A percentile compares a stretch with the other conserved stretches of the same genome.
Evolutionary conservation across 2,329 filamentous ascomycete species (phyloP).

Genomic region (Ambrosiella xylebori): DNA sequence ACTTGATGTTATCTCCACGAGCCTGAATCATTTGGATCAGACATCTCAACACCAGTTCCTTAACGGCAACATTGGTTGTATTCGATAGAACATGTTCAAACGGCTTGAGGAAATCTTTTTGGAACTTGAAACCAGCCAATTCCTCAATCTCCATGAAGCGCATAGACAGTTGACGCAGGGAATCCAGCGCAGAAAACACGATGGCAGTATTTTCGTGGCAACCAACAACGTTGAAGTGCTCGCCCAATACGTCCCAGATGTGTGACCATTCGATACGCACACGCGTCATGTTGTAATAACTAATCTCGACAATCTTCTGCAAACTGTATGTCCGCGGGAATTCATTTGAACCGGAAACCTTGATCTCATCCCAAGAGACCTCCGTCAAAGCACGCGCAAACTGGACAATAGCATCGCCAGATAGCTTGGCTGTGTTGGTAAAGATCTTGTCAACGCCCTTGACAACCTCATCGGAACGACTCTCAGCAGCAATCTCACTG

Average conservation of each 20-base stretch:
- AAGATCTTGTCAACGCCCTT: slow-evolving; percentile 91
- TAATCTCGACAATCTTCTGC: slow-evolving; percentile 96
- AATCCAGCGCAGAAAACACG: slow-evolving; percentile 94
- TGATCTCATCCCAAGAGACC: slow-evolving; percentile 98
- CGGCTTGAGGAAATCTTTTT: slow-evolving; percentile 96
- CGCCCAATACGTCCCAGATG: slow-evolving; percentile 93
- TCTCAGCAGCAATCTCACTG: slow-evolving; percentile 75
- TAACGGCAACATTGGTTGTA: slow-evolving; percentile 76
- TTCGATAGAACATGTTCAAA: slow-evolving; percentile 97
- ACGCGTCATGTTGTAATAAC: slow-evolving; percentile 98
- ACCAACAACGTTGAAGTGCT: slow-evolving; percentile 96
- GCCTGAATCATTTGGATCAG: slow-evolving; percentile 99
- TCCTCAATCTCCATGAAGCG: slow-evolving; percentile 98
- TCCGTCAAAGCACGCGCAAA: slow-evolving; percentile 86
- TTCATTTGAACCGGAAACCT: slow-evolving; percentile 88
- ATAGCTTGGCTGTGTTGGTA: slow-evolving; percentile 84
- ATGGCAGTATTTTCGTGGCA: slow-evolving; percentile 93
- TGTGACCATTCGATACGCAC: slow-evolving; percentile 97
- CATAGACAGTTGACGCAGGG: slow-evolving; percentile 88
- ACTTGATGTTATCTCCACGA: slow-evolving; percentile 87
- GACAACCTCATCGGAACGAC: slow-evolving; percentile 80
- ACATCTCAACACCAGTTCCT: slow-evolving; percentile 92
- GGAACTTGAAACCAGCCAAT: slow-evolving; percentile 95
- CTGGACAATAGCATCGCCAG: slow-evolving; percentile 84
- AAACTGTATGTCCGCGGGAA: slow-evolving; percentile 92